These are phyloP conservation scores for Quercus alba DNA, from an alignment of 306 rosid species.

Conservation along the genomic window DNA sequence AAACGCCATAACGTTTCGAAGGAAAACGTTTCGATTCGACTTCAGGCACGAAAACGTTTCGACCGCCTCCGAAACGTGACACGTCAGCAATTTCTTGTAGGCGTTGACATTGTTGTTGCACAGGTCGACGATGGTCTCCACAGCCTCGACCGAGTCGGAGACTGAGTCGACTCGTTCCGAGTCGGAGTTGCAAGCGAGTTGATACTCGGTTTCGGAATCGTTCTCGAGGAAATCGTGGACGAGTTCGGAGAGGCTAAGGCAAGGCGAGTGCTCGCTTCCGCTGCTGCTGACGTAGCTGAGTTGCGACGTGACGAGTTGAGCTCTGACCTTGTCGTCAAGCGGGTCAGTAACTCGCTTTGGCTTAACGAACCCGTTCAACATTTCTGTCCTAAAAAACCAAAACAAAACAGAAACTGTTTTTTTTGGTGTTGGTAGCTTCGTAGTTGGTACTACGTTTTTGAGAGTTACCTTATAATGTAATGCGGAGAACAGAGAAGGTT, in stretches of 20 bases:
- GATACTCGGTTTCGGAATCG: neutral
- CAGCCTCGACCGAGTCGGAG: constrained; percentile 19
- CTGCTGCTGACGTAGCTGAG: constrained; percentile 61
- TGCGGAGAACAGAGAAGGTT: no score
- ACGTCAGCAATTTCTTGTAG: constrained; percentile 27
- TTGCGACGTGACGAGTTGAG: constrained; percentile 46
- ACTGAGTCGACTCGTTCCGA: constrained; percentile 50
- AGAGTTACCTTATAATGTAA: no score
- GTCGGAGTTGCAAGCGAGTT: constrained; percentile 29
- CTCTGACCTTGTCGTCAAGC: constrained; percentile 58
- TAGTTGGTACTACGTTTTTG: no score
- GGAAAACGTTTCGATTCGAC: constrained; percentile 16
- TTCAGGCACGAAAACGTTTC: constrained; percentile 24
- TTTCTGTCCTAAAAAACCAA: no score
- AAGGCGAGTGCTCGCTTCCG: constrained; percentile 81
- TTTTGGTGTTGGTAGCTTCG: no score
- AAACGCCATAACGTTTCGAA: constrained; percentile 56
- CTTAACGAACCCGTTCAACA: constrained; percentile 14
- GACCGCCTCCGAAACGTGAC: constrained; percentile 50
- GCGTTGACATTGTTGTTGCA: constrained; percentile 17
- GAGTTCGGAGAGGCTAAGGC: constrained; percentile 63
- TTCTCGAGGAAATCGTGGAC: constrained; percentile 56
- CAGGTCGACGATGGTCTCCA: constrained; percentile 19
- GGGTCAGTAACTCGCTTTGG: constrained; percentile 65
- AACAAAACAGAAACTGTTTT: no score